Evolutionary conservation across 1,139 yeast genomes (phyloP), one percentile per base, ranked within the genome.

Genomic region (Blastobotrys capitulatus): DNA sequence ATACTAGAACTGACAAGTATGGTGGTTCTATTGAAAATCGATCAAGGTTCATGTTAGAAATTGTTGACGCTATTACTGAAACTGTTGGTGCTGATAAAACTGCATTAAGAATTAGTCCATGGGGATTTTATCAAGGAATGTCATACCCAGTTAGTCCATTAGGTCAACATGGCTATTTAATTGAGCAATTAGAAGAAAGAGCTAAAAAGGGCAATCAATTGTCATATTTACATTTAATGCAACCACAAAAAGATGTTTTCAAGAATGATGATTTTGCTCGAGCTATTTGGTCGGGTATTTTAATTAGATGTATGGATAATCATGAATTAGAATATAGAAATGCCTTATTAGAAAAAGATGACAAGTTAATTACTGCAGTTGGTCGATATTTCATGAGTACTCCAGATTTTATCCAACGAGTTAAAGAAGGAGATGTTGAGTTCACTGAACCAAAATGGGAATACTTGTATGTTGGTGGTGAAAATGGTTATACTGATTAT

Each of bases 1-100:
- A 84, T 67, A 60, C 72, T 52, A 74, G 89, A 63, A 78, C 83
- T n/a, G 88, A 82, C 60, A 72, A 79, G 62, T 83, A 82, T 63
- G 88, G 87, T 55, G 86, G 87, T 2, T 70, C 78, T 8, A 72
- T 82, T 55, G 87, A 81, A 62, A 83, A 83, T 68, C 73, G 88
- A 55, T 73, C 83, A 27, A 70, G 84, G 51, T 74, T 83, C 56
- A 57, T 73, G 6, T 68, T 82, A 42, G 83, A 82, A 59, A 70
- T 81, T 26, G 65, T 83, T 42, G 85, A 80, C 54, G 77, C 75
- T 9, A 59, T 78, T 10, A 40, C 47, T 15, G 59, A 50, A 3
- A 61, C 60, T 15, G 64, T 82, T 53, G 87, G 86, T 29, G 74
- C 78, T 25, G 71, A 72, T 12, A 74, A 69, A 54, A 69, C 79